Base-by-base conservation (phyloP, 1,284 basidiomycete genomes). In the Tetrapyrgos nigripes region DNA sequence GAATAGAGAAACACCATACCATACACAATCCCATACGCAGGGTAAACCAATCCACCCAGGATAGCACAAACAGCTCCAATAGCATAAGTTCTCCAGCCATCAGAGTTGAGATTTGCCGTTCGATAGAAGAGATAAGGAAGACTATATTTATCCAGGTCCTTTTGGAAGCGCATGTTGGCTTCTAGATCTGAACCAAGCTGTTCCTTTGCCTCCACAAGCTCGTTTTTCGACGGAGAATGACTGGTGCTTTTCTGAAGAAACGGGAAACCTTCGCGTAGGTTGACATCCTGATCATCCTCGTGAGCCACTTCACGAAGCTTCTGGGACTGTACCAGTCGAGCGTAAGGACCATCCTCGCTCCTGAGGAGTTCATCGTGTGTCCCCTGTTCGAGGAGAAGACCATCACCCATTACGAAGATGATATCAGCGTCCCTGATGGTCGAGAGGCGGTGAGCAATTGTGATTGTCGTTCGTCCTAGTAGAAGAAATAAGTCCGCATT, bases 361-460 rank as follows among this genome's bases (percentile, higher is more conserved):
- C 75, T 69, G 29, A 97, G 77, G 3, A 98, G 86, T 49, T 92
- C 84, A 46, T 87, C 75, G 75, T 98, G 96, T 1, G 85, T 94
- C 14, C 96, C 96, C 54, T 84, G 79, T 75, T 98, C 96, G 54
- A 98, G 76, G 43, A 98, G 86, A 46, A 86, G 75, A 1, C 95
- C 93, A 4, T 88, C 87, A 59, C 92, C 93, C 87, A 96, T 92
- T 57, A 96, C 94, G 63, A 92, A 91, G 65, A 98, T 98, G 66
- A 88, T 81, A 76, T 94, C 83, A 0, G 91, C 90, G 67, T 90
- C 86, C 75, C 89, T 91, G 78, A 93, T 89, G 14, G 91, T 93
- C 3, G 88, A 91, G 1, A 93, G 79, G 63, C 91, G 83, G 67
- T 93, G 91, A 28, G 88, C 89, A 59, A 90, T 91, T 11, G 87